These are phyloP conservation scores for Chionographis japonica DNA, from an alignment of 106 monocot genomes.

Conservation along the genomic window DNA sequence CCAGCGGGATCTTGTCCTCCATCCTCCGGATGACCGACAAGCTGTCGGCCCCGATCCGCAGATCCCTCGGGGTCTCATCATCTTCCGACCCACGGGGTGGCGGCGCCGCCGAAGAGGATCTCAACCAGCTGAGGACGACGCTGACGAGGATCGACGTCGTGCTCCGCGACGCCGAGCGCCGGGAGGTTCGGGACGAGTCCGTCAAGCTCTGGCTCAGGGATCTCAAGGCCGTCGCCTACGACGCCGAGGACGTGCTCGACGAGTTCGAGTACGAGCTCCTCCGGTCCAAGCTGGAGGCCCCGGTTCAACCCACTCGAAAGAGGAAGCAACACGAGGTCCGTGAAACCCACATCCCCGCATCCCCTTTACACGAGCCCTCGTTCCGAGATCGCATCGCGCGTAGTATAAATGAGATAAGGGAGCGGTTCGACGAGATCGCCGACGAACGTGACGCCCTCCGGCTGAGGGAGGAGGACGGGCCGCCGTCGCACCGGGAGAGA, in stretches of 20 bases:
- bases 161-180: conserved; percentile 5
- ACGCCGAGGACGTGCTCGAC: conserved; percentile 8
- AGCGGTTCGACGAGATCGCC: neutral
- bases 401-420: neutral
- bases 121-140: too few relatives aligned
- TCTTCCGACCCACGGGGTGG: too few relatives aligned
- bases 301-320: neutral
- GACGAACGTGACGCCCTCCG: neutral
- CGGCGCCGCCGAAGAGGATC: too few relatives aligned
- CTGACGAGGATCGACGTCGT: neutral
- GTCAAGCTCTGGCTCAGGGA: conserved; percentile 5
- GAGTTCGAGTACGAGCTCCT: neutral
- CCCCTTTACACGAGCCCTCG: neutral
- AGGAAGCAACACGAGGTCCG: neutral
- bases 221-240: conserved; percentile 5
- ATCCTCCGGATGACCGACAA: too few relatives aligned
- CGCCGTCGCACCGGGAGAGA: too few relatives aligned
- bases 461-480: neutral
- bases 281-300: neutral
- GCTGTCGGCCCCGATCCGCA: too few relatives aligned
- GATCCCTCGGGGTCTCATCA: too few relatives aligned
- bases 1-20: too few relatives aligned
- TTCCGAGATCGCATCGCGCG: neutral
- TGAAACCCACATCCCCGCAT: neutral
- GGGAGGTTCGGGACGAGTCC: neutral